A percentile compares a stretch with the other conserved stretches of the same genome.
These are phyloP conservation scores for Gossypium mustelinum DNA, from an alignment of 345 rosid species.

Conservation along the genomic window DNA sequence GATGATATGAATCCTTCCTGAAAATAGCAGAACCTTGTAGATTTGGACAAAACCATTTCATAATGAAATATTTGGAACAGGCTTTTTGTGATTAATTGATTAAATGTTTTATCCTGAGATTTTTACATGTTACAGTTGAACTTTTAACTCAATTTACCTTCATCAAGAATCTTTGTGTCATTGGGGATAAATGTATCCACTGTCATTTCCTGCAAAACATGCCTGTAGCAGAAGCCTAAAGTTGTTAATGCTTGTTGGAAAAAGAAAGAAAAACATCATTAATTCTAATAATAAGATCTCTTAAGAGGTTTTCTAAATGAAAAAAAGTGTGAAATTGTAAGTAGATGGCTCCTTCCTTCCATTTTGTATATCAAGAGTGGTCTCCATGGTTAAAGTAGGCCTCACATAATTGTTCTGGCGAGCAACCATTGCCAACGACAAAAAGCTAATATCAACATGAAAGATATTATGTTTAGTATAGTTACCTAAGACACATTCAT, in stretches of 20 bases:
- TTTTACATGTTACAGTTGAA: constrained; percentile 15
- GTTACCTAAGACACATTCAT: neutral
- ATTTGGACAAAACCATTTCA: constrained; percentile 7
- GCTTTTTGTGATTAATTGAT: neutral
- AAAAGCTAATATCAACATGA: constrained; percentile 42
- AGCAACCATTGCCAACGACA: constrained; percentile 84
- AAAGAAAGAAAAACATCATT: neutral
- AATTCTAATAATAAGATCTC: neutral
- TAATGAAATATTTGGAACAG: neutral
- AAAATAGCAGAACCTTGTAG: constrained; percentile 6
- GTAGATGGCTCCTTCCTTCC: constrained; percentile 57
- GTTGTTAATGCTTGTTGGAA: neutral
- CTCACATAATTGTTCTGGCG: constrained; percentile 88
- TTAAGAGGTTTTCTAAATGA: neutral
- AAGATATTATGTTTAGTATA: constrained; percentile 16
- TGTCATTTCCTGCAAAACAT: constrained; percentile 96
- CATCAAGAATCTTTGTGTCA: constrained; percentile 58
- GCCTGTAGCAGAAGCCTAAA: constrained; percentile 44
- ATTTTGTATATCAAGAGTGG: constrained; percentile 67
- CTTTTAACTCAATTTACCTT: constrained; percentile 40
- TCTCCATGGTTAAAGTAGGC: constrained; percentile 72
- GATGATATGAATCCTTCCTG: constrained; percentile 79
- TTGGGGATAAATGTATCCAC: constrained; percentile 96
- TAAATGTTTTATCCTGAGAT: neutral
- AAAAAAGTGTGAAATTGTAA: neutral